Evolutionary conservation across 2,329 filamentous ascomycete genomes (phyloP), one percentile per base, ranked within the genome.

Genomic region (Myrmaecium sp.): DNA sequence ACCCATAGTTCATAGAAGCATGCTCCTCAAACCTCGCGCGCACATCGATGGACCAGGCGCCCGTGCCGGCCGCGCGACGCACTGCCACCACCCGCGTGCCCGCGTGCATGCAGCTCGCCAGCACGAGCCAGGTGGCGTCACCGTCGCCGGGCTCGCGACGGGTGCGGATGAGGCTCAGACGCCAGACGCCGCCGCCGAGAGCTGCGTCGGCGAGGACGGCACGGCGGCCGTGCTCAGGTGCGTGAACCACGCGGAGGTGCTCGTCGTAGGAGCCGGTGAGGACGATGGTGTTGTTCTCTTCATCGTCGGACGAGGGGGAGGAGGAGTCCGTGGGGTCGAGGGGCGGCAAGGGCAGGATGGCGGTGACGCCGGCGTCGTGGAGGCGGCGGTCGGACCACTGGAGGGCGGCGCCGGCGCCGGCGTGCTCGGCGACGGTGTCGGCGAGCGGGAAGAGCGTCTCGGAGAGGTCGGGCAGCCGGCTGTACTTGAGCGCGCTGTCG

Each of bases 251-350:
- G 8, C 86, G 69, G 11, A 95, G 58, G 33, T 64, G 60, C 40
- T 95, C 84, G 41, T 95, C 89, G 43, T 95, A 98, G 44, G 81
- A 91, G 4, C 89, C 89, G 0, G 84, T 94, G 3, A 93, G 42
- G 3, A 92, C 50, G 4, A 89, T 43, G 3, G 56, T 55, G 6
- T 63, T 55, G n/a, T n/a, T n/a, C n/a, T n/a, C n/a, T n/a, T n/a
- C n/a, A n/a, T n/a, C n/a, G 6, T 46, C 37, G 4, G 43, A 21
- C 0, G 44, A 37, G 2, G 47, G 40, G 3, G 56, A 12, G 1
- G 61, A n/a, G 15, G 5, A 4, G 12, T 14, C 8, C 9, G 11
- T 3, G 8, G 11, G 1, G 21, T 7, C 12, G 14, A n/a, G 21
- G 6, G 17, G 13, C 6, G 10, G 43, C 3, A 92, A 54, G 0